A percentile compares a stretch with the other conserved stretches of the same genome.
These are phyloP conservation scores for Setaria viridis DNA, from an alignment of 202 grass and related monocot species.

Conservation along the genomic window DNA sequence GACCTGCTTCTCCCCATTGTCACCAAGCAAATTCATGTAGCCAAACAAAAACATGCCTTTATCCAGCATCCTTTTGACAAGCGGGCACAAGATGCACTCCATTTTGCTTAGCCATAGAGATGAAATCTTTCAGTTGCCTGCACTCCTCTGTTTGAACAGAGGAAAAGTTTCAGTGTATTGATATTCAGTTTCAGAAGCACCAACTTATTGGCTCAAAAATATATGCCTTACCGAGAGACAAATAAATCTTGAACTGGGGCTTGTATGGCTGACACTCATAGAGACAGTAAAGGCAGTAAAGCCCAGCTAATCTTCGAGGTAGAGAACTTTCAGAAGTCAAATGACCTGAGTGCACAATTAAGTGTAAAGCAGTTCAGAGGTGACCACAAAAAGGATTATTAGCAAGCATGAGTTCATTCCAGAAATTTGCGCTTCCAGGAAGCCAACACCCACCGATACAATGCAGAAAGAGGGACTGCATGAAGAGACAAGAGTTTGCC, in stretches of 20 bases:
- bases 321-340: slow-evolving; percentile 65
- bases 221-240: slow-evolving; percentile 57
- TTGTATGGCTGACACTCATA: slow-evolving; percentile 88
- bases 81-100: slow-evolving; percentile 48
- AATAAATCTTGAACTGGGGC: slow-evolving; percentile 83
- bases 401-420: background rate
- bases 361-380: slow-evolving; percentile 18
- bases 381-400: background rate
- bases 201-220: slow-evolving; percentile 10
- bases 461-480: slow-evolving; percentile 86
- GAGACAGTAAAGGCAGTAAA: slow-evolving; percentile 95
- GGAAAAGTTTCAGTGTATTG: slow-evolving; percentile 23
- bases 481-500: slow-evolving; percentile 75
- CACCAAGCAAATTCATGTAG: slow-evolving; percentile 75
- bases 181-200: background rate
- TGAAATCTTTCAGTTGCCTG: slow-evolving; percentile 66
- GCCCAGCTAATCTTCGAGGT: slow-evolving; percentile 66
- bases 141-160: slow-evolving; percentile 61
- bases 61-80: slow-evolving; percentile 85
- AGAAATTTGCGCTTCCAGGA: background rate
- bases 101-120: slow-evolving; percentile 66
- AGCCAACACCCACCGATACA: slow-evolving; percentile 60
- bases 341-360: slow-evolving; percentile 61
- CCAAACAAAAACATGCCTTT: slow-evolving; percentile 79
- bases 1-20: slow-evolving; percentile 51